Conservation (phyloP, 169 alveolate species). For the Theileria annulata region DNA sequence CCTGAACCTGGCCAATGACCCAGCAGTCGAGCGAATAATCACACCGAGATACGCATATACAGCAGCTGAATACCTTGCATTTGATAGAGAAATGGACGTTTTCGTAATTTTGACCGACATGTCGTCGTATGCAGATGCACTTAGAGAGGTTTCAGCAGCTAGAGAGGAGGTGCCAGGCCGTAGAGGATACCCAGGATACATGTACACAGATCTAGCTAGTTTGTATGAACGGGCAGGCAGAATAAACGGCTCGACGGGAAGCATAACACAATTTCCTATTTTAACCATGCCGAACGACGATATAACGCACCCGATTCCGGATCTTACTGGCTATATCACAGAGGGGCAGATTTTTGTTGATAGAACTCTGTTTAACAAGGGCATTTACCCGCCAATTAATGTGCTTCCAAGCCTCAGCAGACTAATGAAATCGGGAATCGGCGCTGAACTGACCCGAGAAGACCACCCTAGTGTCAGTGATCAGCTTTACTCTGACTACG, state of each 20-base stretch:
- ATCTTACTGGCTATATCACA: constrained; percentile 98
- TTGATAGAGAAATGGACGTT: constrained; percentile 97
- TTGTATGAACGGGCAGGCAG: constrained; percentile 99
- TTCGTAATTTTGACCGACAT: constrained; percentile 98
- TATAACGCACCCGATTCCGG: constrained; percentile 99
- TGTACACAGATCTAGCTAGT: constrained; percentile 98
- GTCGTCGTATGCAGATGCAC: constrained; percentile 99
- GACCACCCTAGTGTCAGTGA: constrained; percentile 99
- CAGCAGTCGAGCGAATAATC: constrained; percentile 98
- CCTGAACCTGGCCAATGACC: constrained; percentile 99
- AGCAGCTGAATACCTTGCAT: constrained; percentile 99
- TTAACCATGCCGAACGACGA: constrained; percentile 99
- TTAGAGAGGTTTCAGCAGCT: constrained; percentile 99
- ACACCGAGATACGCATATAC: constrained; percentile 99
- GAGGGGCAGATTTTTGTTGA: constrained; percentile 99
- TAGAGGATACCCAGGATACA: constrained; percentile 99
- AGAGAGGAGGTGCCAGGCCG: constrained; percentile 99
- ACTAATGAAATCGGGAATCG: constrained; percentile 99
- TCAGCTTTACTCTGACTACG: constrained; percentile 99
- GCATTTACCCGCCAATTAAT: constrained; percentile 95
- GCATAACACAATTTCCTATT: constrained; percentile 98
- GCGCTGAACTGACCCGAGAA: constrained; percentile 98
- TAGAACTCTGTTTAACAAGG: constrained; percentile 95
- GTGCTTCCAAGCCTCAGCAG: constrained; percentile 98
- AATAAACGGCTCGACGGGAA: constrained; percentile 95